These are phyloP conservation scores for Rubus idaeus DNA, from an alignment of 306 rosid species.

Conservation along the genomic window DNA sequence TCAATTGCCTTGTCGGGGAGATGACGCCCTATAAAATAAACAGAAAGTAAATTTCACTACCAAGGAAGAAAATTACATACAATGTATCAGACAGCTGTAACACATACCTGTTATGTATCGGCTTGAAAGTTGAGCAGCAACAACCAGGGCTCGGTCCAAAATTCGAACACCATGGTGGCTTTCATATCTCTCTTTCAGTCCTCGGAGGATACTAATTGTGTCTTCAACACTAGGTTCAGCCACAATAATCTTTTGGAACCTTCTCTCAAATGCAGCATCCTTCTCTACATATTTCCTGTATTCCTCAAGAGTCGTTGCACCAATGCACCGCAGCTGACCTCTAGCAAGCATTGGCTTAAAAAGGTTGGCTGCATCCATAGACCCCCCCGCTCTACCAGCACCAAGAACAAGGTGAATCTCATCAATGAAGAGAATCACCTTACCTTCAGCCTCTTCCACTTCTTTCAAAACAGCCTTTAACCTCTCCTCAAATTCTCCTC, in stretches of 20 bases:
- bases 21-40: slow-evolving; percentile 66
- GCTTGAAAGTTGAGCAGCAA: slow-evolving; percentile 88
- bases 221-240: slow-evolving; percentile 85
- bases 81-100: too few relatives aligned
- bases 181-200: slow-evolving; percentile 75
- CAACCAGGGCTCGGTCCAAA: slow-evolving; percentile 72
- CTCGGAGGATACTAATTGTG: slow-evolving; percentile 82
- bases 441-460: slow-evolving; percentile 87
- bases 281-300: slow-evolving; percentile 37
- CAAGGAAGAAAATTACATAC: too few relatives aligned
- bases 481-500: slow-evolving; percentile 88
- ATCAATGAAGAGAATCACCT: slow-evolving; percentile 81
- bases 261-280: slow-evolving; percentile 92
- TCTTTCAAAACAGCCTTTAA: slow-evolving; percentile 82
- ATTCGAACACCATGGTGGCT: slow-evolving; percentile 92
- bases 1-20: slow-evolving; percentile 94
- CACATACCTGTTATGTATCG: slow-evolving; percentile 74
- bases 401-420: slow-evolving; percentile 92
- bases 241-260: slow-evolving; percentile 91
- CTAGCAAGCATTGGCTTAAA: slow-evolving; percentile 44
- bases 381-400: slow-evolving; percentile 83
- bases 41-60: neutral
- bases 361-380: slow-evolving; percentile 93
- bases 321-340: too few relatives aligned
- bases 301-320: too few relatives aligned